Conservation (phyloP, 805 yeast genomes). For the Yarrowia sp. region DNA sequence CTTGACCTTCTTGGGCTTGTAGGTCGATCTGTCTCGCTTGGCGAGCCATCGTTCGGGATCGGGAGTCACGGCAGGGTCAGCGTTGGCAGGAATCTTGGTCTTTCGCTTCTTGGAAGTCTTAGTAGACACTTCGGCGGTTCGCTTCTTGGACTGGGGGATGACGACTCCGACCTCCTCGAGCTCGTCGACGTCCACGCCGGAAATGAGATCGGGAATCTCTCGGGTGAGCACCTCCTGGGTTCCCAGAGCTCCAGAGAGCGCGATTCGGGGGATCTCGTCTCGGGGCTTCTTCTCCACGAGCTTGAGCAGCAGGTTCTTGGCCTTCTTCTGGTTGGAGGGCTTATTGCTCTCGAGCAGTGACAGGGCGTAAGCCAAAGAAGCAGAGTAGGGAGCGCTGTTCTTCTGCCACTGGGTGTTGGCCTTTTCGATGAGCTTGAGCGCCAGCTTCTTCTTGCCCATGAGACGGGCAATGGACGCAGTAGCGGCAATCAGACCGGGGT, state of each 20-base stretch:
- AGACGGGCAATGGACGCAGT: slow-evolving; percentile 59
- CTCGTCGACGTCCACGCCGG: slow-evolving; percentile 45
- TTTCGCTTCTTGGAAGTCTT: slow-evolving; percentile 48
- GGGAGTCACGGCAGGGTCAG: slow-evolving; percentile 52
- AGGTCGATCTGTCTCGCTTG: slow-evolving; percentile 80
- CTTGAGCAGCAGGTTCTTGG: slow-evolving; percentile 48
- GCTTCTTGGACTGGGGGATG: slow-evolving; percentile 47
- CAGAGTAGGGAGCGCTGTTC: slow-evolving; percentile 15
- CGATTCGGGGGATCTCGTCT: slow-evolving; percentile 46
- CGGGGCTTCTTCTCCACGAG: slow-evolving; percentile 39
- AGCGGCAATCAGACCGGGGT: slow-evolving; percentile 61
- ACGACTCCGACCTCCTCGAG: slow-evolving; percentile 43
- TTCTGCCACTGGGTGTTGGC: slow-evolving; percentile 47
- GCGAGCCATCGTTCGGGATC: slow-evolving; percentile 93
- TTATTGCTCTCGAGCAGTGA: slow-evolving; percentile 50
- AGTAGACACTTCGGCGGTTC: slow-evolving; percentile 46
- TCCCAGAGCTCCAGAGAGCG: slow-evolving; percentile 44
- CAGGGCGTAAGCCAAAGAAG: slow-evolving; percentile 49
- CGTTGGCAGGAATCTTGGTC: slow-evolving; percentile 53
- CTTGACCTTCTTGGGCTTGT: slow-evolving; percentile 77
- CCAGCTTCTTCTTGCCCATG: slow-evolving; percentile 52
- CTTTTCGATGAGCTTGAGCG: slow-evolving; percentile 49
- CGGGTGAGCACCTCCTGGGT: slow-evolving; percentile 45
- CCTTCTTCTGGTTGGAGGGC: slow-evolving; percentile 43
- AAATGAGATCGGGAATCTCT: slow-evolving; percentile 40